These are phyloP conservation scores for Annulohypoxylon truncatum DNA, from an alignment of 2,329 filamentous ascomycete genomes.

Conservation along the genomic window DNA sequence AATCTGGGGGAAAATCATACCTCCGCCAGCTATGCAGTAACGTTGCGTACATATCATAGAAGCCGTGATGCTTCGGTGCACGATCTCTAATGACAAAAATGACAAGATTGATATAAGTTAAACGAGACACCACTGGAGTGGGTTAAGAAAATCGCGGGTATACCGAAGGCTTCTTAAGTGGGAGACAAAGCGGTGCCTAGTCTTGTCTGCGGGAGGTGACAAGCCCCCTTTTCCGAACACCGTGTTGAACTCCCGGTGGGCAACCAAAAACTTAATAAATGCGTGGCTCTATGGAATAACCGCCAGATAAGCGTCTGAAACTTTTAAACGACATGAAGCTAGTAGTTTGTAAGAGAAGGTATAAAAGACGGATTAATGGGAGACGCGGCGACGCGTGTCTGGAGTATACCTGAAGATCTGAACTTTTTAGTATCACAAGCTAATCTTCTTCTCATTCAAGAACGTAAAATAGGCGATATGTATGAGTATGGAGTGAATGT, in stretches of 20 bases:
- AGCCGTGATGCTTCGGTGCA: constrained; percentile 18
- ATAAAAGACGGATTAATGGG: constrained; percentile 17
- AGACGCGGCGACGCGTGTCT: constrained; percentile 33
- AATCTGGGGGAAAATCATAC: constrained; percentile 37
- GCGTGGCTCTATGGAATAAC: constrained; percentile 19
- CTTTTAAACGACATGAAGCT: constrained; percentile 13
- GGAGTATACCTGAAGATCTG: constrained; percentile 13
- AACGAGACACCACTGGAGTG: constrained; percentile 32
- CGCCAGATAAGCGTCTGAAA: constrained; percentile 14
- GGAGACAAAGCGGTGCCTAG: constrained; percentile 20
- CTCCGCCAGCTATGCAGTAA: constrained; percentile 34
- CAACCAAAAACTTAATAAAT: constrained; percentile 23
- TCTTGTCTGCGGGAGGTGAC: constrained; percentile 19
- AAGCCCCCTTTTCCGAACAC: constrained; percentile 19
- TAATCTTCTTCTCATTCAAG: constrained; percentile 9
- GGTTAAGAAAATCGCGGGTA: constrained; percentile 26
- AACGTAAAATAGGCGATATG: constrained; percentile 10
- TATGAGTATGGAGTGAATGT: constrained; percentile 11
- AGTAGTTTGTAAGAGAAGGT: constrained; percentile 18
- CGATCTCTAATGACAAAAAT: constrained; percentile 18
- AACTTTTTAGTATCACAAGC: constrained; percentile 3
- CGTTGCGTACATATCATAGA: constrained; percentile 38
- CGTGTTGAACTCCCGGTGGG: constrained; percentile 18
- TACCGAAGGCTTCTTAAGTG: constrained; percentile 2
- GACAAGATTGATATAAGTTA: constrained; percentile 18